phyloP scores from a whole-genome alignment of 495 filamentous ascomycete species.

The Lophium mytilinum region DNA sequence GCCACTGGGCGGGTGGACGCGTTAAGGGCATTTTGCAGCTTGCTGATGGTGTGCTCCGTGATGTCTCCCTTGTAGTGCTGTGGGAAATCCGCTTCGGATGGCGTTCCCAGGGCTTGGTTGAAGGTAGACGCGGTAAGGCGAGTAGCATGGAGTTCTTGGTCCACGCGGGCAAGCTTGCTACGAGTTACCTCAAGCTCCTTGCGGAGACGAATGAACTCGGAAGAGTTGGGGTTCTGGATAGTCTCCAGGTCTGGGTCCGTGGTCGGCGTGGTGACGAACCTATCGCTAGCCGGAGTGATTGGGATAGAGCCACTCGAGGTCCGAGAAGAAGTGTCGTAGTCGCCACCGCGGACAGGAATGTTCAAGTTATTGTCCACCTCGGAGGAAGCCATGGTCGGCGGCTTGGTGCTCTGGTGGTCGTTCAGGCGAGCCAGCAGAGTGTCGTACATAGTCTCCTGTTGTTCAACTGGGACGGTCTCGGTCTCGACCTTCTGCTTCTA shows the following conservation, averaged over 20 bases:
- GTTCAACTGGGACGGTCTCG: constrained; percentile 25
- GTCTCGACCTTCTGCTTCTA: constrained; percentile 45
- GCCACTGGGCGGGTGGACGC: constrained; percentile 43
- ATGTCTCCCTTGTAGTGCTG: constrained; percentile 37
- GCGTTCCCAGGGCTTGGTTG: constrained; percentile 60
- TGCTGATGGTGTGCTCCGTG: constrained; percentile 46
- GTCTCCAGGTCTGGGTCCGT: constrained; percentile 34
- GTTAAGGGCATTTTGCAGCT: constrained; percentile 48
- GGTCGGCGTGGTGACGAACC: constrained; percentile 38
- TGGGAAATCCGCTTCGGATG: constrained; percentile 46
- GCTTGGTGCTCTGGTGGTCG: constrained; percentile 56
- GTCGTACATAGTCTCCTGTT: constrained; percentile 43
- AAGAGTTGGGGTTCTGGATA: constrained; percentile 31
- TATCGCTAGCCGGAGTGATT: constrained; percentile 50
- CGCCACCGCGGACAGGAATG: constrained; percentile 8
- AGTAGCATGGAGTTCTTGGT: constrained; percentile 72
- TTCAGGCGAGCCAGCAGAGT: constrained; percentile 58
- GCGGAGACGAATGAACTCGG: constrained; percentile 52
- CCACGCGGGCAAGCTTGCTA: constrained; percentile 70
- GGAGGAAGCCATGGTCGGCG: constrained; percentile 24
- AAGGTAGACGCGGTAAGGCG: constrained; percentile 68
- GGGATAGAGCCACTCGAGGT: constrained; percentile 44
- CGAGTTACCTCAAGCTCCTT: constrained; percentile 72
- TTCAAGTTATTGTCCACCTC: constrained; percentile 1
- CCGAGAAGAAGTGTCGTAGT: constrained; percentile 28